Evolutionary conservation across 2,329 filamentous ascomycete genomes (phyloP).

Genomic region (Xylaria sp.): DNA sequence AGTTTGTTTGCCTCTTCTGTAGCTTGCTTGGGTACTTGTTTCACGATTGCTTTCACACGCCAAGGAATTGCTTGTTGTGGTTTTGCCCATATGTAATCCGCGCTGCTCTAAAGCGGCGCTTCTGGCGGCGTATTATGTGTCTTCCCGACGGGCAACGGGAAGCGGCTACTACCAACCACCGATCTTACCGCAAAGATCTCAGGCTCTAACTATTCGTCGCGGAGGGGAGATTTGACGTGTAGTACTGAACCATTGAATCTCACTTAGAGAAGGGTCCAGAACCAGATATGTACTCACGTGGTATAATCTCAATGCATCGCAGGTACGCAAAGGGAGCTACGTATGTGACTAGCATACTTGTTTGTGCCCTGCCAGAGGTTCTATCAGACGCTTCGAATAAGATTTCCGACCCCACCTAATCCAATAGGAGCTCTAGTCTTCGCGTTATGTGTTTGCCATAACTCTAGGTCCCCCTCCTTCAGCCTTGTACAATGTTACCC

Average conservation of each 20-base stretch:
- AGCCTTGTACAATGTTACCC: not conserved
- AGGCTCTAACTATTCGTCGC: not conserved
- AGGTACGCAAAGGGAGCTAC: not conserved
- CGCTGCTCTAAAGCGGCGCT: too few relatives aligned
- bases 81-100: not conserved
- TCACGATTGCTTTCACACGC: not conserved
- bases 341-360: not conserved
- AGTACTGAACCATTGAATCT: not conserved
- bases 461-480: not conserved
- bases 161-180: constrained; percentile 2
- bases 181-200: not conserved
- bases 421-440: not conserved
- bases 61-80: not conserved
- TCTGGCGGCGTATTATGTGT: not conserved
- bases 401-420: not conserved
- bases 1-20: not conserved
- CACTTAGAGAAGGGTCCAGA: not conserved
- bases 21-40: not conserved
- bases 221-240: not conserved
- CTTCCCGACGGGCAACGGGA: constrained; percentile 9
- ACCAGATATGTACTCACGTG: not conserved
- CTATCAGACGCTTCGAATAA: not conserved
- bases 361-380: not conserved
- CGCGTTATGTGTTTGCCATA: not conserved
- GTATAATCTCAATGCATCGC: not conserved